Evolutionary conservation across 768 basidiomycete species (phyloP).

Genomic region (Russula dissimulans): DNA sequence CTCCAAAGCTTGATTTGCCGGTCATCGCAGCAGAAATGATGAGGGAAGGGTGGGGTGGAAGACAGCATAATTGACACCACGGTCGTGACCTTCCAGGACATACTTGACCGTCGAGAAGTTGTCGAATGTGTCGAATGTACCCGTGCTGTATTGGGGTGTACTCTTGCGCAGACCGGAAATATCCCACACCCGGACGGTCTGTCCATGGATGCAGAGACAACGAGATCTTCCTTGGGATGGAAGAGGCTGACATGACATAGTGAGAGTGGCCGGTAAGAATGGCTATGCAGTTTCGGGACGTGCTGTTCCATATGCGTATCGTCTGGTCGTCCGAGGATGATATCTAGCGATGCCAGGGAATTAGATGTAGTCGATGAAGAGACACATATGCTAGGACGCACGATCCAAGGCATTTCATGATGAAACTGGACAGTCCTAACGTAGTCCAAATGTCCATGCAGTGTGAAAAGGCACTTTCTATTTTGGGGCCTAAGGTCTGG

Average conservation of each 20-base stretch:
- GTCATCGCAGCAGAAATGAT: slow-evolving; percentile 98
- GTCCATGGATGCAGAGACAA: slow-evolving; percentile 99
- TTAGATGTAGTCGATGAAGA: neutral
- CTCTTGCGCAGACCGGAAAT: slow-evolving; percentile 95
- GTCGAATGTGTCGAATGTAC: slow-evolving; percentile 80
- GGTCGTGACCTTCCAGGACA: slow-evolving; percentile 92
- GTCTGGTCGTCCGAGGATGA: slow-evolving; percentile 97
- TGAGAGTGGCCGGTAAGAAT: slow-evolving; percentile 98
- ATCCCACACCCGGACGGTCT: slow-evolving; percentile 99
- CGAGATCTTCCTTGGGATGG: slow-evolving; percentile 96
- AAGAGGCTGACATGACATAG: slow-evolving; percentile 99
- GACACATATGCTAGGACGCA: slow-evolving; percentile 34
- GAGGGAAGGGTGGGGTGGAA: slow-evolving; percentile 94
- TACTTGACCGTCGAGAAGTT: slow-evolving; percentile 95
- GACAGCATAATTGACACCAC: slow-evolving; percentile 92
- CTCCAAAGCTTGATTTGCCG: slow-evolving; percentile 98
- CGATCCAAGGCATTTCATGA: slow-evolving; percentile 99
- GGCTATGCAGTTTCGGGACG: slow-evolving; percentile 93
- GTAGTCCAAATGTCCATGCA: slow-evolving; percentile 94
- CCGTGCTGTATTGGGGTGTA: slow-evolving; percentile 52
- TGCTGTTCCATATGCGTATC: slow-evolving; percentile 99
- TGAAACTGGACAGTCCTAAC: slow-evolving; percentile 97
- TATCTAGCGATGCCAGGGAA: slow-evolving; percentile 36
- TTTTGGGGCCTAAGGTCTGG: slow-evolving; percentile 80
- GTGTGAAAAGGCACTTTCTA: slow-evolving; percentile 81